Conservation (phyloP, 225 moss, liverwort and hornwort species). For the Anthoceros angustus region DNA sequence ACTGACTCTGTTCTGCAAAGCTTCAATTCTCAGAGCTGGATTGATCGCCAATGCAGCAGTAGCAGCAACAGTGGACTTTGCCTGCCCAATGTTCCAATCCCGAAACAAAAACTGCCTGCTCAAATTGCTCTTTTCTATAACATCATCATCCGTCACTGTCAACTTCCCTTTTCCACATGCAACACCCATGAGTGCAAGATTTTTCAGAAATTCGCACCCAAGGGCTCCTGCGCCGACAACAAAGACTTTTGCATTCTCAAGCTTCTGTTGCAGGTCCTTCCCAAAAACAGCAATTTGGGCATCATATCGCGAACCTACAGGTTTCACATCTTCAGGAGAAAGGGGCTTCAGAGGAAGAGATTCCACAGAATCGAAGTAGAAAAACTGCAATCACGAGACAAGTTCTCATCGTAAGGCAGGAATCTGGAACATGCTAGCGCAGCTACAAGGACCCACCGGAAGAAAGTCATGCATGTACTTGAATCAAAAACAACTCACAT, state of each 20-base stretch:
- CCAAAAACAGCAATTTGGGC: conserved; percentile 89
- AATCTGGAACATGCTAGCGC: neutral
- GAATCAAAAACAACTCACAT: neutral
- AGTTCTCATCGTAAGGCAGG: neutral
- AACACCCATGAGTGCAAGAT: conserved; percentile 81
- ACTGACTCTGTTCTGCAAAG: conserved; percentile 82
- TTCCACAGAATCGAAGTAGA: conserved; percentile 91
- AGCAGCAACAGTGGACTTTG: conserved; percentile 84
- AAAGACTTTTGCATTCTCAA: conserved; percentile 61
- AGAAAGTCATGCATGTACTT: neutral
- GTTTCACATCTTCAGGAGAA: conserved; percentile 64
- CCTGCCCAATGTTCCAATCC: conserved; percentile 97
- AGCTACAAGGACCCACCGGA: neutral
- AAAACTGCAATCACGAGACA: conserved; percentile 34
- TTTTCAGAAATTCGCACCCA: conserved; percentile 92
- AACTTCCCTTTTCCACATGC: conserved; percentile 64
- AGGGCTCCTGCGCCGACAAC: conserved; percentile 83
- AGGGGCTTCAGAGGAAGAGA: conserved; percentile 51
- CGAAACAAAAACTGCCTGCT: conserved; percentile 93
- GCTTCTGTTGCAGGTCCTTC: conserved; percentile 48
- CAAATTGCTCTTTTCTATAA: conserved; percentile 93
- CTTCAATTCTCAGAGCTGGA: conserved; percentile 51
- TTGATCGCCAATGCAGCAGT: conserved; percentile 67
- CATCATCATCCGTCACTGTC: conserved; percentile 79
- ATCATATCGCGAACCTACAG: conserved; percentile 60